phyloP scores from a whole-genome alignment of 495 filamentous ascomycete genomes.

The Filosporella fistucella region DNA sequence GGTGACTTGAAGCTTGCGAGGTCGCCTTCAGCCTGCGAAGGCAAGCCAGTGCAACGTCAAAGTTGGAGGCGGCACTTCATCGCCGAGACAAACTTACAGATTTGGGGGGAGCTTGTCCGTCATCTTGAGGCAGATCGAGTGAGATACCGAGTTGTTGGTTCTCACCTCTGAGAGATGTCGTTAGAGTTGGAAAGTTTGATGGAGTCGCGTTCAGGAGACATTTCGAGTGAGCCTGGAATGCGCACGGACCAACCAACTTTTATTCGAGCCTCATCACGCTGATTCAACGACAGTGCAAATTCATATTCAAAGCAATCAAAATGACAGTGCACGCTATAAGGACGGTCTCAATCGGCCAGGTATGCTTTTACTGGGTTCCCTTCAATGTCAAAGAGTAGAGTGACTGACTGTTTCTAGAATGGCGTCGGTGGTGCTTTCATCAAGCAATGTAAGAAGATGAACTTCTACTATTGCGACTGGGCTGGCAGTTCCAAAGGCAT shows the following conservation, averaged over 20 bases:
- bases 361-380: slow-evolving; percentile 29
- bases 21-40: too few species aligned
- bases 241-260: too few species aligned
- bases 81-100: too few species aligned
- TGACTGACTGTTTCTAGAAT: slow-evolving; percentile 54
- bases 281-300: neutral
- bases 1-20: too few species aligned
- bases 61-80: too few species aligned
- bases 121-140: slow-evolving; percentile 51
- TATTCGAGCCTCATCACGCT: neutral
- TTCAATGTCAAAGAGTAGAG: neutral
- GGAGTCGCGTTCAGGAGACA: too few species aligned
- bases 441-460: slow-evolving; percentile 90
- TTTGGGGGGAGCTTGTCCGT: slow-evolving; percentile 94
- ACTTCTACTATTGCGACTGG: slow-evolving; percentile 96
- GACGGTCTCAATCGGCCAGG: slow-evolving; percentile 58
- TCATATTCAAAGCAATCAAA: slow-evolving; percentile 19
- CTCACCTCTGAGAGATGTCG: too few species aligned
- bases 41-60: too few species aligned
- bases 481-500: slow-evolving; percentile 88
- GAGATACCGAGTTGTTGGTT: neutral
- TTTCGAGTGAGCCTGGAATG: too few species aligned
- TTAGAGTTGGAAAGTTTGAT: too few species aligned
- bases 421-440: slow-evolving; percentile 96
- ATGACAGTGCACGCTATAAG: slow-evolving; percentile 64